Conservation (phyloP, 169 alveolate species). For the Plasmodium chabaudi region DNA sequence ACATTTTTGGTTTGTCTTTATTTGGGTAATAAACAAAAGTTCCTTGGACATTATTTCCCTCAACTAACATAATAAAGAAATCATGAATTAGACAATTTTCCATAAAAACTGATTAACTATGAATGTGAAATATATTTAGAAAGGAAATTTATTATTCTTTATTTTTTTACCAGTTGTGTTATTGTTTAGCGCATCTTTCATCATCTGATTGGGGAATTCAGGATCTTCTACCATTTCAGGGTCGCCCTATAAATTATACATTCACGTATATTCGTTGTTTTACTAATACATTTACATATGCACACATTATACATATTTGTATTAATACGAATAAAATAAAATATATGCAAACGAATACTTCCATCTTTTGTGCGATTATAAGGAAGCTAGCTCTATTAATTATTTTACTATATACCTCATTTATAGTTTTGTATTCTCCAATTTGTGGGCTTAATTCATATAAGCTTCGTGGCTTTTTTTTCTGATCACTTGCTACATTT, state of each 20-base stretch:
- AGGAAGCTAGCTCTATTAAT: neutral
- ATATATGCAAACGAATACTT: neutral
- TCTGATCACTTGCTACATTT: constrained; percentile 50
- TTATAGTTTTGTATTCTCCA: constrained; percentile 63
- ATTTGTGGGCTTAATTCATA: constrained; percentile 64
- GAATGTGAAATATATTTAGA: constrained; percentile 1
- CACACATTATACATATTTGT: neutral
- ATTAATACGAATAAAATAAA: neutral
- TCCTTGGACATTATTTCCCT: constrained; percentile 74
- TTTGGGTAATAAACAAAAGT: constrained; percentile 81
- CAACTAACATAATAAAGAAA: constrained; percentile 36
- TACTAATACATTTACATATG: too few relatives aligned
- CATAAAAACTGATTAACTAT: neutral
- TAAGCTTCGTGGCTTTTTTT: constrained; percentile 38
- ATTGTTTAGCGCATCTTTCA: constrained; percentile 75
- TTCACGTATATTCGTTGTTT: neutral
- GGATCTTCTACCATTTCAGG: constrained; percentile 84
- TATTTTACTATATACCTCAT: constrained; percentile 37
- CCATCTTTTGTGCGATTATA: neutral
- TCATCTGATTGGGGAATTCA: constrained; percentile 79
- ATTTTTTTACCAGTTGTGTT: constrained; percentile 74
- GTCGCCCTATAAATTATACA: constrained; percentile 76
- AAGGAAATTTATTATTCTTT: neutral
- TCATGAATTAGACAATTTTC: neutral
- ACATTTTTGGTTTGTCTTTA: constrained; percentile 81